These are phyloP conservation scores for Camelina neglecta DNA, from an alignment of 345 rosid genomes.

Conservation along the genomic window DNA sequence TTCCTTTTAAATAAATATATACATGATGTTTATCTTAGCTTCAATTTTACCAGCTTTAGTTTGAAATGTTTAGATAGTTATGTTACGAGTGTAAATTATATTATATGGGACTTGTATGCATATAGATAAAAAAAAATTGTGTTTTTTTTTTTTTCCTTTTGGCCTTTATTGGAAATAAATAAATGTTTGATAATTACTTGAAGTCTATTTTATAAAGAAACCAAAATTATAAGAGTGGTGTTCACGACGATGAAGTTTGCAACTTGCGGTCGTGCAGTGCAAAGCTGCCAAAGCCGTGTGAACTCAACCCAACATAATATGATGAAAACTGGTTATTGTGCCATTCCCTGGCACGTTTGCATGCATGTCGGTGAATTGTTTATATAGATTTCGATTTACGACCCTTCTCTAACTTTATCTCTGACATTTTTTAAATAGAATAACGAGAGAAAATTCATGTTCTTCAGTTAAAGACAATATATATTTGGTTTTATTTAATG, in stretches of 20 bases:
- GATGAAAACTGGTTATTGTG: not conserved
- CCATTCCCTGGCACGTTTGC: not conserved
- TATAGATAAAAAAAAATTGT: no score
- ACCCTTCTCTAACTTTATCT: not conserved
- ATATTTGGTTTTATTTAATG: no score
- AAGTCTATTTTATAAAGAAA: not conserved
- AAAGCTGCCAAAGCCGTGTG: slow-evolving; percentile 16
- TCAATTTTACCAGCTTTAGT: no score
- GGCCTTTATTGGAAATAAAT: no score
- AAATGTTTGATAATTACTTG: no score
- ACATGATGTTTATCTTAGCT: no score
- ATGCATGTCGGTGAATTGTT: slow-evolving; percentile 22
- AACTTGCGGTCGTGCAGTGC: slow-evolving; percentile 9
- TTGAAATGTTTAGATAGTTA: no score
- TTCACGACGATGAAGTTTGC: slow-evolving; percentile 21
- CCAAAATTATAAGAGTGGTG: not conserved
- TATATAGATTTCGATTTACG: not conserved
- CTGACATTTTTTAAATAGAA: not conserved
- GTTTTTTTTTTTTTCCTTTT: no score
- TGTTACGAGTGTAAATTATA: no score
- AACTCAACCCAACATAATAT: not conserved
- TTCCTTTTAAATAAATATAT: no score
- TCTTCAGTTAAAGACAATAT: no score
- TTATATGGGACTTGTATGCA: no score
- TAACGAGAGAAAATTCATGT: not conserved